Percentiles rank a stretch among this genome's conserved stretches.
phyloP scores from a whole-genome alignment of 1,139 yeast species.

The Ogataea hybrid region DNA sequence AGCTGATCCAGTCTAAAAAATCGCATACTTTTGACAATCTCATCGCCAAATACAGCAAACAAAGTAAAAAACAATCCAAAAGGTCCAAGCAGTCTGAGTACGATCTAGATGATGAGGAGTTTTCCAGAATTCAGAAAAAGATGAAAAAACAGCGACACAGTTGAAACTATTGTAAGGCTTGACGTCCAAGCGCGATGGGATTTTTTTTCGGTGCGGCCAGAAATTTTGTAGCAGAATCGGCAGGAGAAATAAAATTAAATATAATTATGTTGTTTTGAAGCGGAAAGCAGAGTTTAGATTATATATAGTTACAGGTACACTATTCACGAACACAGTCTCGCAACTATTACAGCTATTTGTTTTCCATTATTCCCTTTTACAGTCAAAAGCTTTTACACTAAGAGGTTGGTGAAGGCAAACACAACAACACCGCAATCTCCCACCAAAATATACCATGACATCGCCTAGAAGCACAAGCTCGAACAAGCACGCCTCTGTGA shows the following conservation, averaged over 20 bases:
- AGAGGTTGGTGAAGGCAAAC: background rate
- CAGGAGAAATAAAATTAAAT: constrained; percentile 10
- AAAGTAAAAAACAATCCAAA: constrained; percentile 33
- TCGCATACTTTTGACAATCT: constrained; percentile 48
- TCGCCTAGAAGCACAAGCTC: background rate
- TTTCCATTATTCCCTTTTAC: no score
- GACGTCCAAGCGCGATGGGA: background rate
- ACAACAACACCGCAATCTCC: constrained; percentile 6
- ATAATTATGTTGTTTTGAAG: constrained; percentile 10
- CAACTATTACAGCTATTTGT: background rate
- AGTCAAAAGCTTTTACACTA: no score
- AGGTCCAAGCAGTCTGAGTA: constrained; percentile 16
- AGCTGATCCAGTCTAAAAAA: constrained; percentile 47
- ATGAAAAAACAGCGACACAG: constrained; percentile 18
- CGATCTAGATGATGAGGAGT: constrained; percentile 43
- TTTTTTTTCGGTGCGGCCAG: constrained; percentile 7
- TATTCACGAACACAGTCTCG: background rate
- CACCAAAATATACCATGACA: constrained; percentile 2
- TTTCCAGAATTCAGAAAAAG: constrained; percentile 37
- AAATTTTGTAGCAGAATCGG: constrained; percentile 10
- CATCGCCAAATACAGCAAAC: constrained; percentile 51
- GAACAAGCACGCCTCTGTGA: background rate
- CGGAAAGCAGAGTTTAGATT: constrained; percentile 4
- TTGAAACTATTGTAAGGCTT: constrained; percentile 3
- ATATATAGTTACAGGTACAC: background rate